phyloP scores from a whole-genome alignment of 148 eudicot genomes.

The Euryodendron excelsum region DNA sequence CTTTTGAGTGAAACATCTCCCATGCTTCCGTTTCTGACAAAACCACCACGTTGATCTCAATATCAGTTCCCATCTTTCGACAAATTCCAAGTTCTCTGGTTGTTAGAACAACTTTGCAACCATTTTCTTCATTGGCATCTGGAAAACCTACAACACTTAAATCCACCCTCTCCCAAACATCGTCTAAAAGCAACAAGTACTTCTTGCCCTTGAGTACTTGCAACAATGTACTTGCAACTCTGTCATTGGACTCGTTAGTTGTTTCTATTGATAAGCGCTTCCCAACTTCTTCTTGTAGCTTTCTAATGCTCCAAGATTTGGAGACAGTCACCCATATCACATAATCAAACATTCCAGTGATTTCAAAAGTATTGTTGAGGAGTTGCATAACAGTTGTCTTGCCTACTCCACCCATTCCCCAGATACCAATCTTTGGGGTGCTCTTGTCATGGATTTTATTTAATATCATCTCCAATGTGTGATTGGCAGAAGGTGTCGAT shows the following conservation, averaged over 20 bases:
- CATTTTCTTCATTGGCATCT: background rate
- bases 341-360: background rate
- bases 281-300: background rate
- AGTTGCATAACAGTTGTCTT: background rate
- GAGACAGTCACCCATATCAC: conserved; percentile 1
- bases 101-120: conserved; percentile 7
- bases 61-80: background rate
- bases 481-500: background rate
- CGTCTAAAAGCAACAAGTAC: conserved; percentile 2
- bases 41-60: background rate
- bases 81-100: background rate
- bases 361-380: background rate
- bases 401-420: background rate
- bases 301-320: background rate
- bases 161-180: conserved; percentile 6
- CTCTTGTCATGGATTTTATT: background rate
- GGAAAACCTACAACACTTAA: background rate
- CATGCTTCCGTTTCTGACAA: background rate
- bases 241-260: background rate
- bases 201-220: background rate
- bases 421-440: background rate
- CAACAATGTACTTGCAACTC: background rate
- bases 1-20: background rate
- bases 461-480: background rate
- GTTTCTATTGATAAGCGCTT: background rate